phyloP scores from a whole-genome alignment of 345 rosid species.

The Geranium rotundifolium region DNA sequence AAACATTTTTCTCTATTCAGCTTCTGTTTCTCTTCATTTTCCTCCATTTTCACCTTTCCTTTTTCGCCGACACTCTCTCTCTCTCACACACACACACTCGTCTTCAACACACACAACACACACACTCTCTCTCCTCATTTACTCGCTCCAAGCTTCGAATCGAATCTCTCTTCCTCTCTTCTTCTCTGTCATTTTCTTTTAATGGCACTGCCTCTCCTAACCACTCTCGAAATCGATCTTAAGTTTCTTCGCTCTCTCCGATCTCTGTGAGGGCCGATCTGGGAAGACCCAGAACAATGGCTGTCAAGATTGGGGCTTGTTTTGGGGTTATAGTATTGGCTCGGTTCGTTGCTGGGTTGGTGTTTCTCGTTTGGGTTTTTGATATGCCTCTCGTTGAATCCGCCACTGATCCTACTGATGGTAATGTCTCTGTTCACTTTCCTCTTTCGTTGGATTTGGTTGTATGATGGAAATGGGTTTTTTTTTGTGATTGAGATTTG shows the following conservation, averaged over 20 bases:
- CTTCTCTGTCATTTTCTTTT: not conserved
- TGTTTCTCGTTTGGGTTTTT: slow-evolving; percentile 13
- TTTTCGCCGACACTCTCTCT: too few relatives aligned
- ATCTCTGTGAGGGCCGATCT: too few relatives aligned
- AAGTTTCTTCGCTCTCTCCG: not conserved
- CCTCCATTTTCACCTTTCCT: too few relatives aligned
- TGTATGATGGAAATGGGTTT: slow-evolving; percentile 1
- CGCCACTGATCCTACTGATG: slow-evolving; percentile 34
- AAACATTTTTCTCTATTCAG: too few relatives aligned
- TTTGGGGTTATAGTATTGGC: not conserved
- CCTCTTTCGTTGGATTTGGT: not conserved
- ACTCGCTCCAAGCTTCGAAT: slow-evolving; percentile 14
- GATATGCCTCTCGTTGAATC: slow-evolving; percentile 18
- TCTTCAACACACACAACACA: too few relatives aligned
- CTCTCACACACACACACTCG: not conserved
- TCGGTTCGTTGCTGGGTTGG: slow-evolving; percentile 10
- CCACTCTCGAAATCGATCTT: not conserved
- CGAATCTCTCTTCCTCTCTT: slow-evolving; percentile 2
- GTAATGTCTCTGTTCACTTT: slow-evolving; percentile 9
- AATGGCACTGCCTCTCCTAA: slow-evolving; percentile 11
- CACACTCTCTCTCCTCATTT: slow-evolving; percentile 7
- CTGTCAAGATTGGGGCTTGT: slow-evolving; percentile 1
- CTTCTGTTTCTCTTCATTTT: too few relatives aligned
- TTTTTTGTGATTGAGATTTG: not conserved
- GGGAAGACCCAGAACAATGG: slow-evolving; percentile 10